Evolutionary conservation across 164 flowering plant genomes (phyloP).

Genomic region (Santalum album): DNA sequence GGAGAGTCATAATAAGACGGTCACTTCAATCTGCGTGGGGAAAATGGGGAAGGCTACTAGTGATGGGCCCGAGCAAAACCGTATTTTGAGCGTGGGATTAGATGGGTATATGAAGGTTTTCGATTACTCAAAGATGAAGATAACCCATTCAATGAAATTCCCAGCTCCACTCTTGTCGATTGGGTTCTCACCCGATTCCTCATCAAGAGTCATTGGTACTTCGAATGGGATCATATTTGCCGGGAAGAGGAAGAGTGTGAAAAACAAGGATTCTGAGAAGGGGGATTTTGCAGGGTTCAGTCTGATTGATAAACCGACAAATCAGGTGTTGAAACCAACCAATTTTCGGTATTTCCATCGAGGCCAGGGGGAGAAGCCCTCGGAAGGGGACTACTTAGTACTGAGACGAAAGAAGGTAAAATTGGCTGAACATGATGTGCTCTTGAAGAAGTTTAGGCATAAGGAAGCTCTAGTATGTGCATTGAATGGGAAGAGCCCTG

Average conservation of each 20-base stretch:
- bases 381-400: slow-evolving; percentile 53
- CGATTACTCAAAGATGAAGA: slow-evolving; percentile 58
- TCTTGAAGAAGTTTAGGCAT: slow-evolving; percentile 82
- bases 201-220: slow-evolving; percentile 59
- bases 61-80: slow-evolving; percentile 32
- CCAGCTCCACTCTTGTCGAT: slow-evolving; percentile 73
- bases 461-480: slow-evolving; percentile 74
- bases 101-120: slow-evolving; percentile 95
- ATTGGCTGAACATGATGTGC: slow-evolving; percentile 65
- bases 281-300: slow-evolving; percentile 17
- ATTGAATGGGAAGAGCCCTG: slow-evolving; percentile 44
- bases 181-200: slow-evolving; percentile 61
- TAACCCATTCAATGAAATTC: slow-evolving; percentile 73
- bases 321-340: slow-evolving; percentile 42
- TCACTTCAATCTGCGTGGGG: slow-evolving; percentile 75
- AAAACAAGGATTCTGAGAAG: slow-evolving; percentile 13
- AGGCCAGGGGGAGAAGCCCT: slow-evolving; percentile 71
- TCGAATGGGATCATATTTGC: slow-evolving; percentile 67
- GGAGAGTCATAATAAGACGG: slow-evolving; percentile 90
- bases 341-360: slow-evolving; percentile 62
- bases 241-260: slow-evolving; percentile 60
- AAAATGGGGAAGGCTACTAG: slow-evolving; percentile 31
- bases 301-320: slow-evolving; percentile 27
- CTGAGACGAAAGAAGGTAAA: slow-evolving; percentile 54
- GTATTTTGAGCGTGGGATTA: slow-evolving; percentile 70